These are phyloP conservation scores for Orbilia oligospora DNA, from an alignment of 2,329 filamentous ascomycete genomes.

Conservation along the genomic window DNA sequence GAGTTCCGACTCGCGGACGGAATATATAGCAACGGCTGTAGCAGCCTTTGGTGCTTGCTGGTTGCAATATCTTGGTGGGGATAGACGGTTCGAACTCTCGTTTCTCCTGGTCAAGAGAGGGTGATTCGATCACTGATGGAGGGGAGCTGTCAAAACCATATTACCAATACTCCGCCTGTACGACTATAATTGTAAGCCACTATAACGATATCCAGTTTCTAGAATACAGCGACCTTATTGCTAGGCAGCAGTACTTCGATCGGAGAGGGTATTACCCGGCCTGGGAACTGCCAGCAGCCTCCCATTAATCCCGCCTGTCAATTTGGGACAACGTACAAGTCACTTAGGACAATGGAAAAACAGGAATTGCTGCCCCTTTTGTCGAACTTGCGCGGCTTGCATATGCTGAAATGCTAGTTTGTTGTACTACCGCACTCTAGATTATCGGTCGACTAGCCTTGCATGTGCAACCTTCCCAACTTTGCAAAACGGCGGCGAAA, in stretches of 20 bases:
- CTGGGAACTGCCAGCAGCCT: neutral
- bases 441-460: constrained; percentile 25
- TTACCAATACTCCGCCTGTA: constrained; percentile 45
- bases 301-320: constrained; percentile 14
- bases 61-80: constrained; percentile 14
- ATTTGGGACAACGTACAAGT: neutral
- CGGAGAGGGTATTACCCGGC: constrained; percentile 3
- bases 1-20: constrained; percentile 32
- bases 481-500: constrained; percentile 17
- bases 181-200: constrained; percentile 41
- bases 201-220: constrained; percentile 39
- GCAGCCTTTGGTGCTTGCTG: neutral
- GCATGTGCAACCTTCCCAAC: constrained; percentile 30
- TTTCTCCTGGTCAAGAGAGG: neutral
- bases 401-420: constrained; percentile 36
- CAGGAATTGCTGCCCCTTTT: constrained; percentile 1
- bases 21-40: constrained; percentile 40
- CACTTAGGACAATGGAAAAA: no score
- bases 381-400: neutral
- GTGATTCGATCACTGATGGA: constrained; percentile 6
- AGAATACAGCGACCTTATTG: constrained; percentile 21
- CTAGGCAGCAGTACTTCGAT: constrained; percentile 55
- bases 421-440: constrained; percentile 44
- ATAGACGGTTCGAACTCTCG: constrained; percentile 8
- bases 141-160: constrained; percentile 54